Conservation (phyloP, 306 rosid genomes). For the Sesbania bispinosa region DNA sequence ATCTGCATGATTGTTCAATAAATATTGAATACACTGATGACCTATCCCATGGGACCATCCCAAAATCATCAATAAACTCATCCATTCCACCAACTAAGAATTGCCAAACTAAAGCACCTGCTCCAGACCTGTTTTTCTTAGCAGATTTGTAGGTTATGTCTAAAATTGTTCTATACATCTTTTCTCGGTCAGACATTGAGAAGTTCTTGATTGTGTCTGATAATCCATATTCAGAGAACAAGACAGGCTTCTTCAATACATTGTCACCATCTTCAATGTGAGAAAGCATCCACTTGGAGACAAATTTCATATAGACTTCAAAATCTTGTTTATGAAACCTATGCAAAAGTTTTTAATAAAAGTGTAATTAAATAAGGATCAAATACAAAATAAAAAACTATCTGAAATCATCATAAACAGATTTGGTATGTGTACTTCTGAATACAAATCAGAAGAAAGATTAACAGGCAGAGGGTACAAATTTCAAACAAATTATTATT, state of each 20-base stretch:
- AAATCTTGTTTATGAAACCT: slow-evolving; percentile 64
- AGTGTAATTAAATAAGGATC: neutral
- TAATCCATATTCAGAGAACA: slow-evolving; percentile 89
- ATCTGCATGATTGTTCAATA: slow-evolving; percentile 66
- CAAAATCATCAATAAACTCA: slow-evolving; percentile 75
- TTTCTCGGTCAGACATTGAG: slow-evolving; percentile 52
- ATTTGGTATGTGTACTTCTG: neutral
- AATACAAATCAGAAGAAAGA: neutral
- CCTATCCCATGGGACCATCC: slow-evolving; percentile 70
- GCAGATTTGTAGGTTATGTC: slow-evolving; percentile 77
- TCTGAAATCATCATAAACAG: neutral
- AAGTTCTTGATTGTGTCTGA: slow-evolving; percentile 64
- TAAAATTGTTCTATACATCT: slow-evolving; percentile 51
- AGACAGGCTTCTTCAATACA: slow-evolving; percentile 70
- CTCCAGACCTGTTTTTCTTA: slow-evolving; percentile 65
- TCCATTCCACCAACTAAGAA: slow-evolving; percentile 78
- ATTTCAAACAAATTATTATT: slow-evolving; percentile 1
- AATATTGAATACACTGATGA: slow-evolving; percentile 53
- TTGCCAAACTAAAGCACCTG: slow-evolving; percentile 91
- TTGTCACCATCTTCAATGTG: slow-evolving; percentile 92
- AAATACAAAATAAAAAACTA: neutral
- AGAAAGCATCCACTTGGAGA: slow-evolving; percentile 86
- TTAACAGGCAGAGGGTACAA: neutral
- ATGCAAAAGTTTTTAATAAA: neutral
- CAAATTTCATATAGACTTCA: slow-evolving; percentile 62